These are phyloP conservation scores for Sclerotinia nivalis DNA, from an alignment of 2,329 filamentous ascomycete genomes.

Conservation along the genomic window DNA sequence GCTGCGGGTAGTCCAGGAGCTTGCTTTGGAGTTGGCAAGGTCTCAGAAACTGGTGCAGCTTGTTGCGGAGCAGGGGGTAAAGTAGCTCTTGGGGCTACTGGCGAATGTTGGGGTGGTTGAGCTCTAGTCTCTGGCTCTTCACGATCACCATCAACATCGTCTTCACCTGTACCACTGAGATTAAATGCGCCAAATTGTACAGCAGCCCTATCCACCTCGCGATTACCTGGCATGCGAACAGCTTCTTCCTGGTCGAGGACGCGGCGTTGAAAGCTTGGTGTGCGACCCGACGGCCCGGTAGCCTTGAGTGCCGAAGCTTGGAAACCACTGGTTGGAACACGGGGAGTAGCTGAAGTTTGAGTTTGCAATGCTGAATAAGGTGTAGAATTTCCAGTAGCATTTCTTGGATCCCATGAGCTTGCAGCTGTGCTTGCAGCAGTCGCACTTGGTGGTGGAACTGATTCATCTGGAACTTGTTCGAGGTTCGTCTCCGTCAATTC, in stretches of 20 bases:
- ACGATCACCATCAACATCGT: slow-evolving; percentile 89
- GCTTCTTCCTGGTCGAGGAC: slow-evolving; percentile 95
- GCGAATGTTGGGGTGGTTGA: slow-evolving; percentile 91
- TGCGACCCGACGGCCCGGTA: slow-evolving; percentile 61
- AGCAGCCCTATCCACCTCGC: slow-evolving; percentile 86
- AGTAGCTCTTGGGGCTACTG: slow-evolving; percentile 80
- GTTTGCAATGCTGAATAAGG: slow-evolving; percentile 65
- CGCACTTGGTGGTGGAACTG: slow-evolving; percentile 72
- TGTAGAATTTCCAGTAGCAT: slow-evolving; percentile 59
- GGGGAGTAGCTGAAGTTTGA: slow-evolving; percentile 52
- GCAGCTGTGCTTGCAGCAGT: slow-evolving; percentile 87
- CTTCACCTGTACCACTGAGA: slow-evolving; percentile 72
- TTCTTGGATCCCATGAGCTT: slow-evolving; percentile 77
- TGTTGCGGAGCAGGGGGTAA: slow-evolving; percentile 70
- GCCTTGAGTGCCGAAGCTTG: slow-evolving; percentile 83
- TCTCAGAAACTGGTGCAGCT: slow-evolving; percentile 55
- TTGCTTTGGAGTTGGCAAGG: slow-evolving; percentile 50
- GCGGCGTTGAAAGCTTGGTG: slow-evolving; percentile 79
- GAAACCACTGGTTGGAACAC: slow-evolving; percentile 68
- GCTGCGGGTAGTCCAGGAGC: slow-evolving; percentile 52
- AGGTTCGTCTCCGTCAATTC: slow-evolving; percentile 90
- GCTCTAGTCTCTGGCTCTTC: slow-evolving; percentile 94
- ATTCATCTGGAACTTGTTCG: slow-evolving; percentile 83
- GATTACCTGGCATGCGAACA: slow-evolving; percentile 96
- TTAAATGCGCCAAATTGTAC: slow-evolving; percentile 97